phyloP scores from a whole-genome alignment of 2,329 filamentous ascomycete genomes.

The Fusarium guadeloupense region DNA sequence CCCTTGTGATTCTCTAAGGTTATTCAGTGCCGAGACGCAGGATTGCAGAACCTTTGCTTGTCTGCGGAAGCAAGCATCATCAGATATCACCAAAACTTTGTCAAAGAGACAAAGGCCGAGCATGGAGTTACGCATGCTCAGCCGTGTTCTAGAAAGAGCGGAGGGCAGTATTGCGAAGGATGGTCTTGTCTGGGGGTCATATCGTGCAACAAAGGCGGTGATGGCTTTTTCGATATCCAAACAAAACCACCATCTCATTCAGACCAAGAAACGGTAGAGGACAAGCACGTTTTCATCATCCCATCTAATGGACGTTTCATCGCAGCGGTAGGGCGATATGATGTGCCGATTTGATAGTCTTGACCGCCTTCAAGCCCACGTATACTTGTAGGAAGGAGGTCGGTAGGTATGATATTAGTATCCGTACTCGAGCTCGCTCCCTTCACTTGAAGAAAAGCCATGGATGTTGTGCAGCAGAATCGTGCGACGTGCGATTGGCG shows the following conservation, averaged over 20 bases:
- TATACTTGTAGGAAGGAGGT: not conserved
- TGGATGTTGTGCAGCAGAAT: constrained; percentile 27
- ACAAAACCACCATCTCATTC: not conserved
- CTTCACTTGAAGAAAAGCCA: not conserved
- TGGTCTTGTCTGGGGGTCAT: constrained; percentile 14
- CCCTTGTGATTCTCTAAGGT: constrained; percentile 8
- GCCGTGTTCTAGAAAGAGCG: constrained; percentile 18
- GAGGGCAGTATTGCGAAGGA: constrained; percentile 17
- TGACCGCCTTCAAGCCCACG: not conserved
- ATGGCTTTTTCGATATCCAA: constrained; percentile 12
- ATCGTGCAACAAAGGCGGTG: constrained; percentile 42
- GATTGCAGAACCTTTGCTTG: constrained; percentile 9
- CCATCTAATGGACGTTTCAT: constrained; percentile 3
- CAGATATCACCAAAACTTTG: constrained; percentile 19
- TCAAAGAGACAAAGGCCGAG: constrained; percentile 2
- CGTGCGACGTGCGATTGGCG: constrained; percentile 28
- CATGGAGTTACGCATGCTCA: constrained; percentile 8
- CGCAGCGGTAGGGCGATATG: constrained; percentile 9
- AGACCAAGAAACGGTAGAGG: constrained; percentile 4
- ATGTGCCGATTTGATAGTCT: not conserved
- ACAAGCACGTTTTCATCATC: constrained; percentile 10
- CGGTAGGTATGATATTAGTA: constrained; percentile 4
- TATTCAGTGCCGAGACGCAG: constrained; percentile 1
- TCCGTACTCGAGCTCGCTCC: constrained; percentile 29
- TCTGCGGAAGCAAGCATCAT: constrained; percentile 16